Evolutionary conservation across 2,329 filamentous ascomycete species (phyloP), one percentile per base, ranked within the genome.

Genomic region (Niveomyces coronatus): DNA sequence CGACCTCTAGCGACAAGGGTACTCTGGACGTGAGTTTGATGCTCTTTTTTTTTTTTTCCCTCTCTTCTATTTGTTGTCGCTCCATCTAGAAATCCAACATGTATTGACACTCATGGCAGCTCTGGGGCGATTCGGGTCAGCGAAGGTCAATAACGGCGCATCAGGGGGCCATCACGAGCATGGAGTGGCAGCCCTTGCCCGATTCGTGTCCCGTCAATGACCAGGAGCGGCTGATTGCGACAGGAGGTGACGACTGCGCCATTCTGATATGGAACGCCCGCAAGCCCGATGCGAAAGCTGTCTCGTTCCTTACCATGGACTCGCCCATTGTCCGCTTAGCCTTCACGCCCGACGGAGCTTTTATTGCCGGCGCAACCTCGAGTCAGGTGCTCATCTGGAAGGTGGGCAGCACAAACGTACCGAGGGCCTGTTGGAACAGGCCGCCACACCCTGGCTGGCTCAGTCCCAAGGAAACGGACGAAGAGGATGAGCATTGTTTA

Each of bases 371-470:
- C 4, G 76, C 74, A 5, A 79, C 75, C 1, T 65, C 65, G 15
- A 67, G 70, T 23, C 67, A 65, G 40, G 71, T 80, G 11, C 56
- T 79, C 27, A 77, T 81, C 31, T 81, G 76, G 74, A 79, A 78
- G 50, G 69, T 79, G 10, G 74, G 71, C 43, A 76, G 75, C 37
- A 63, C 70, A 31, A 60, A 63, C 18, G 64, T 76, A 31, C 76
- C 76, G 4, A 64, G 72, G 31, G 76, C 76, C 13, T 73, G 65
- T 49, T 81, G 76, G 76, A 71, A 63, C 42, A 60, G 71, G 43
- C 59, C 64, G 18, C 60, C 67, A 9, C 71, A 78, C 45, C 60
- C 65, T 1, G 75, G 72, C 4, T 78, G 74, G 71, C 60, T 71
- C 22, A 79, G 70, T 42, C 74, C 74, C 15, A 71, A 67, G 48